Conservation (phyloP, 2,329 filamentous ascomycete genomes). For the Neonectria neomacrospora region DNA sequence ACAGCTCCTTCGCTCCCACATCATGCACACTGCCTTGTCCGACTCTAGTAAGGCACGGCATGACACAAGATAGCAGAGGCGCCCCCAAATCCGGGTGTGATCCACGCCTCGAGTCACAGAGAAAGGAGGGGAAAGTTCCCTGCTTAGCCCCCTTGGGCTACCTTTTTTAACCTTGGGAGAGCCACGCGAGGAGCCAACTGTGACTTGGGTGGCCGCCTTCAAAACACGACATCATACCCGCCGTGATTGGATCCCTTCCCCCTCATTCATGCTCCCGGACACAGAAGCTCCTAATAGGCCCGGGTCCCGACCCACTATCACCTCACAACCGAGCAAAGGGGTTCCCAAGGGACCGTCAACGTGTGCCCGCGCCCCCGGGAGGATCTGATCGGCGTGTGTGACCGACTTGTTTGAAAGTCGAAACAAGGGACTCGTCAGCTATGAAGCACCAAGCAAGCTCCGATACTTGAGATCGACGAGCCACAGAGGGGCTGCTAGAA, state of each 20-base stretch:
- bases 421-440: conserved; percentile 45
- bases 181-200: background rate
- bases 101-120: conserved; percentile 32
- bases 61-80: conserved; percentile 9
- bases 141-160: conserved; percentile 19
- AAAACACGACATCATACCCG: conserved; percentile 9
- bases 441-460: background rate
- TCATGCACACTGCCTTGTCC: conserved; percentile 31
- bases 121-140: conserved; percentile 22
- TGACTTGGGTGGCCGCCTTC: background rate
- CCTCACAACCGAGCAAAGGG: conserved; percentile 40
- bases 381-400: conserved; percentile 35
- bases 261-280: conserved; percentile 12
- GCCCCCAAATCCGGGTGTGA: conserved; percentile 19
- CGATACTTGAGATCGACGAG: conserved; percentile 30
- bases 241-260: conserved; percentile 9
- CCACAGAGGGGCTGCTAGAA: conserved; percentile 34
- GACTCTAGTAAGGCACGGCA: conserved; percentile 22
- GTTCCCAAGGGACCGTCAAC: conserved; percentile 1
- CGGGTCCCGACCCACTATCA: conserved; percentile 21
- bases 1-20: conserved; percentile 34
- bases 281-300: conserved; percentile 13
- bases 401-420: conserved; percentile 37
- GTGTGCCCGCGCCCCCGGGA: conserved; percentile 23
- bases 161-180: conserved; percentile 1